phyloP scores from a whole-genome alignment of 495 filamentous ascomycete species.

The Pyrenula massariospora region DNA sequence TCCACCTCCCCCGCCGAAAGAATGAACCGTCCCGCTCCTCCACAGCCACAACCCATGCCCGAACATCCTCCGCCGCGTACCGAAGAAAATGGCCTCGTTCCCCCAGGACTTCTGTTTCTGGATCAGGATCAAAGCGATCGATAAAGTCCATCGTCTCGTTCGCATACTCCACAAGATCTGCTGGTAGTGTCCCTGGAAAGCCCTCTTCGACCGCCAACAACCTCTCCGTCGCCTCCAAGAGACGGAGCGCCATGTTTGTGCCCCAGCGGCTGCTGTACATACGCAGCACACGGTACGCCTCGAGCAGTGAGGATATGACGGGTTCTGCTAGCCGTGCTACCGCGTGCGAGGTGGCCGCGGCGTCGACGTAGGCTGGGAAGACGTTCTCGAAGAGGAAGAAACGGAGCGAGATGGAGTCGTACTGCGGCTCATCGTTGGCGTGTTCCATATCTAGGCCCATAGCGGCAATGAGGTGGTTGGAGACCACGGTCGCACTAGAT shows the following conservation, averaged over 20 bases:
- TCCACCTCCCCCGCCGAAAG: not conserved
- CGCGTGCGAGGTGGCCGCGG: not conserved
- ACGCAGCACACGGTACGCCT: not conserved
- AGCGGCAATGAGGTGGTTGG: conserved; percentile 47
- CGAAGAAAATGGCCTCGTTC: not conserved
- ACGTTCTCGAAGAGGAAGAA: conserved; percentile 44
- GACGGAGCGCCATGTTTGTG: not conserved
- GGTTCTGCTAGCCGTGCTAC: not conserved
- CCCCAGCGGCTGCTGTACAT: not conserved
- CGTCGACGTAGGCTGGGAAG: conserved; percentile 54
- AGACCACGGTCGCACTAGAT: conserved; percentile 24
- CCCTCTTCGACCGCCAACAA: not conserved
- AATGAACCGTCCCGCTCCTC: not conserved
- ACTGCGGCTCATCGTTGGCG: conserved; percentile 31
- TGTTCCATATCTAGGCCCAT: conserved; percentile 42
- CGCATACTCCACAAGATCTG: not conserved
- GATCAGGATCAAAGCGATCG: not conserved
- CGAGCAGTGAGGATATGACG: not conserved
- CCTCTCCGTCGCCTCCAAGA: not conserved
- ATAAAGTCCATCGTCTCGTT: not conserved
- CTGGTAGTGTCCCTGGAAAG: not conserved
- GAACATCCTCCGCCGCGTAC: not conserved
- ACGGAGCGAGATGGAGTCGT: conserved; percentile 37
- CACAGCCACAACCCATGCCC: not conserved
- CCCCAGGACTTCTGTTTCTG: not conserved